Conservation (phyloP, 805 yeast genomes). For the Hanseniaspora occidentalis region DNA sequence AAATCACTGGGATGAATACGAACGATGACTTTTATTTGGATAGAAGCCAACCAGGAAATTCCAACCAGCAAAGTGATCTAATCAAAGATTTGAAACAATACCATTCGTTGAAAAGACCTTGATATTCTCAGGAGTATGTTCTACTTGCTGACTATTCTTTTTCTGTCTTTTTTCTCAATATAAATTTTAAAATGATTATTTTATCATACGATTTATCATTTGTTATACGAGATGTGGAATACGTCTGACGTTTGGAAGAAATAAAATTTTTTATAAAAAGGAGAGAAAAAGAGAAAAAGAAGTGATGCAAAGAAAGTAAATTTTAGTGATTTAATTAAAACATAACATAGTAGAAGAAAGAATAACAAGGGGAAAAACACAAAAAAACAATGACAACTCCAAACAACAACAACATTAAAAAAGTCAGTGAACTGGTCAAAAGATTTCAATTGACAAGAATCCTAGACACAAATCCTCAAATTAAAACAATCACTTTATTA, state of each 20-base stretch:
- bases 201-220: too few species aligned
- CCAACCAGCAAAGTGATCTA: not conserved
- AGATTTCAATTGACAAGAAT: slow-evolving; percentile 35
- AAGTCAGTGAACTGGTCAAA: slow-evolving; percentile 19
- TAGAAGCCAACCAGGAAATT: not conserved
- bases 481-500: slow-evolving; percentile 51
- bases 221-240: too few species aligned
- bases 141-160: not conserved
- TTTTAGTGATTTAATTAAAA: too few species aligned
- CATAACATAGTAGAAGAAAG: too few species aligned
- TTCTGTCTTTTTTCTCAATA: not conserved
- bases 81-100: not conserved
- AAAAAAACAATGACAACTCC: not conserved
- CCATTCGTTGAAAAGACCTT: not conserved
- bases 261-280: too few species aligned
- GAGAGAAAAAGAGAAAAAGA: too few species aligned
- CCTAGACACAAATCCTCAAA: slow-evolving; percentile 49
- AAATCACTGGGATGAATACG: not conserved
- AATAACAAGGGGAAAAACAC: too few species aligned
- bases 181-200: too few species aligned
- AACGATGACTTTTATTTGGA: not conserved
- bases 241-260: too few species aligned
- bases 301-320: too few species aligned
- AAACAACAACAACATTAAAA: not conserved
- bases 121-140: not conserved